Base-by-base conservation (phyloP, 2,329 filamentous ascomycete species). In the Ilyonectria destructans region DNA sequence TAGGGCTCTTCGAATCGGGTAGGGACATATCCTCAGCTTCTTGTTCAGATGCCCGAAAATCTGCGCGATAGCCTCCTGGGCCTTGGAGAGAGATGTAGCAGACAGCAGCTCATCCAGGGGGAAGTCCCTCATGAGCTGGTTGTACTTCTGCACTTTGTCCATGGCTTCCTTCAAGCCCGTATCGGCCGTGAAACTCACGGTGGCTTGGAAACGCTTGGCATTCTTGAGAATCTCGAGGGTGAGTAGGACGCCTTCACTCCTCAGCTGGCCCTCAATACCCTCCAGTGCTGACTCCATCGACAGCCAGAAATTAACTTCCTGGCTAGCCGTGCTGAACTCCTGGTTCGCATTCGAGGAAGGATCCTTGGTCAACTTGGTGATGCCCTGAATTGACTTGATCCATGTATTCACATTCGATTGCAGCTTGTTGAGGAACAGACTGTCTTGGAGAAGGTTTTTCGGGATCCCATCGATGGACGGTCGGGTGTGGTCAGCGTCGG, bases 261-360 rank as follows among this genome's bases (percentile, higher is more conserved):
- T 88, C 64, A 99, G 88, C 80, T 98, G 96, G 46, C 88, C 89
- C 80, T 98, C 96, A 67, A 99, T 97, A 31, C 92, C 92, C 80
- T 98, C 95, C 71, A 99, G 83, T 5, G 95, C 94, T 17, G 92
- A 93, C 81, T 99, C 97, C 93, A 99, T 97, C 2, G 95, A 97
- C 58, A 99, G 82, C 96, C 96, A 99, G 79, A 99, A 99, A 81
- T 98, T 98, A 81, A 99, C 97, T 81, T 99, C 96, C 80, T 98
- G 96, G 64, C 94, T 96, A 35, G 96, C 96, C 23, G 95, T 97
- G 74, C 82, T 85, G 67, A 85, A 84, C 64, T 85, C 83, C 69
- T 84, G 83, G 62, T 80, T 82, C 87, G 72, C 88, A 87, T 80
- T 91, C 79, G 85, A 89, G 5, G 86, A 85, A 1, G 94, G 91